Evolutionary conservation across 2,329 filamentous ascomycete species (phyloP).

Genomic region (Cladosporium velox): DNA sequence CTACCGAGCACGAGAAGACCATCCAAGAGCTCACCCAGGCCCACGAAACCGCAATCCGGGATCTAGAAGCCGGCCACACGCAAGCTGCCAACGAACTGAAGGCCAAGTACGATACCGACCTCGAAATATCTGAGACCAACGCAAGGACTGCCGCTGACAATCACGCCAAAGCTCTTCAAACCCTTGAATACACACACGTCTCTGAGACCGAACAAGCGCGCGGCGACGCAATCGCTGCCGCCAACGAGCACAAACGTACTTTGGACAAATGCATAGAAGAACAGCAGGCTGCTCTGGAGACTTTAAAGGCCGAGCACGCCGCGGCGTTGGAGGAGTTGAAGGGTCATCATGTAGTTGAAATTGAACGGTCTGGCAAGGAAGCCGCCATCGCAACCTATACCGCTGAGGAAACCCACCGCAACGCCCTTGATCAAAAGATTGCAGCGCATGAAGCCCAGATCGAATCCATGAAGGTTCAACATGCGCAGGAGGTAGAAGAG

Average conservation of each 20-base stretch:
- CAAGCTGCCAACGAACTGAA: constrained; percentile 22
- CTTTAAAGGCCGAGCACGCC: constrained; percentile 20
- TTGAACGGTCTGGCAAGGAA: constrained; percentile 13
- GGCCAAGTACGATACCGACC: constrained; percentile 24
- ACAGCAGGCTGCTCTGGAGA: constrained; percentile 15
- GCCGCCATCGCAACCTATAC: background rate
- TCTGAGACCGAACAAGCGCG: constrained; percentile 11
- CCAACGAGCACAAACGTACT: constrained; percentile 14
- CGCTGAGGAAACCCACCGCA: constrained; percentile 4
- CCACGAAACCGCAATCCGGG: constrained; percentile 20
- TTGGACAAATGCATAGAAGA: constrained; percentile 6
- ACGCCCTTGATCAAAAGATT: constrained; percentile 1
- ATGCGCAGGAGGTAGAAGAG: background rate
- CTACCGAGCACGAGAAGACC: constrained; percentile 2
- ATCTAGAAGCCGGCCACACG: constrained; percentile 21
- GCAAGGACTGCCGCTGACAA: constrained; percentile 20
- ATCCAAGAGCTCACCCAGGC: constrained; percentile 20
- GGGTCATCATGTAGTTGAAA: constrained; percentile 14
- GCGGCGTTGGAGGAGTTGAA: constrained; percentile 18
- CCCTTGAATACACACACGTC: background rate
- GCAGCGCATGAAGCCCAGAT: constrained; percentile 17
- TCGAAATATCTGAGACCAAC: constrained; percentile 6
- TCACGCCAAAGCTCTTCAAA: constrained; percentile 16
- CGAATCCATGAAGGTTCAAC: constrained; percentile 13
- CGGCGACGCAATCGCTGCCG: constrained; percentile 1